These are phyloP conservation scores for Colletotrichum liriopes DNA, from an alignment of 2,329 filamentous ascomycete genomes.

Conservation along the genomic window DNA sequence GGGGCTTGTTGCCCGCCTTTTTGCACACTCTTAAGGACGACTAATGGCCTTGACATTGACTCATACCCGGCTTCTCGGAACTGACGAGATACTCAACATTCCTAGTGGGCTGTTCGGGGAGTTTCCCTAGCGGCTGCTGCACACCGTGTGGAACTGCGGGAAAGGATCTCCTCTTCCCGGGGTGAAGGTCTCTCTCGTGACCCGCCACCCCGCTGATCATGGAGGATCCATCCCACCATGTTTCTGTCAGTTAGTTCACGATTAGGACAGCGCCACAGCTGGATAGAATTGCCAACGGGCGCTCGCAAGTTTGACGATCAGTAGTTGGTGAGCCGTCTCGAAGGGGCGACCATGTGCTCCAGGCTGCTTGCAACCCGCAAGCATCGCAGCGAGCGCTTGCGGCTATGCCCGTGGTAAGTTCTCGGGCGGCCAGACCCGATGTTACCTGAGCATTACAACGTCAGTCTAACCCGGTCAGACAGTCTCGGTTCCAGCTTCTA, in stretches of 20 bases:
- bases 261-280: neutral
- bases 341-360: neutral
- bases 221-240: constrained; percentile 9
- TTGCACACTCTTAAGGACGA: too few species aligned
- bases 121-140: constrained; percentile 24
- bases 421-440: neutral
- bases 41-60: too few species aligned
- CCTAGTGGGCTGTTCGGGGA: constrained; percentile 11
- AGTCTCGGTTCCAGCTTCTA: neutral
- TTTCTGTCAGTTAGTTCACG: neutral
- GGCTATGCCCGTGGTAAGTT: neutral
- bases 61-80: constrained; percentile 12
- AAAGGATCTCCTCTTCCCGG: neutral
- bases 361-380: neutral
- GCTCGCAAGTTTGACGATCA: neutral
- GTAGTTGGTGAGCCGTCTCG: neutral
- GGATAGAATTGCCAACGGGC: neutral
- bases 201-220: constrained; percentile 27
- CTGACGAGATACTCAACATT: constrained; percentile 1
- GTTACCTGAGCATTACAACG: neutral
- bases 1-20: neutral
- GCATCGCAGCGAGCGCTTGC: neutral
- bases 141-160: constrained; percentile 3
- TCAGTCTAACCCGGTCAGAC: neutral
- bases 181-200: constrained; percentile 13